Base-by-base conservation (phyloP, 1,284 basidiomycete species). In the Puccinia polysora region DNA sequence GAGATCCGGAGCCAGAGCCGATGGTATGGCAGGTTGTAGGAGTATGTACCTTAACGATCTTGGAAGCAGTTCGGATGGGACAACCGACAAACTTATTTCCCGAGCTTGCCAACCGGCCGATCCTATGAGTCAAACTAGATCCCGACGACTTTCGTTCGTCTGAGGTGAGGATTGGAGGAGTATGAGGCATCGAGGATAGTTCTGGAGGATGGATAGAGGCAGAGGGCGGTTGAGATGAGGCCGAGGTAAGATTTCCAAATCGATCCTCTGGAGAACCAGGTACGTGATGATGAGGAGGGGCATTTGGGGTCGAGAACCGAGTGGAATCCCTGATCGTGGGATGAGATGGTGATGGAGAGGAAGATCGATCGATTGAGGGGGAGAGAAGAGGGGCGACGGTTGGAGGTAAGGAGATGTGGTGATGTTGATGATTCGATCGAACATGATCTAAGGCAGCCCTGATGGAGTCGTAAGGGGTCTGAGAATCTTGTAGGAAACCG, bases 401-500 rank as follows among this genome's bases (percentile, higher is more conserved):
- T 10, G 47, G 45, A 23, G 3, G n/a, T 7, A 4, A 20, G n/a
- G 7, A 36, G 15, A 20, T 53, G 25, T 23, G 6, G 63, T 30
- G 7, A 63, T 49, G 45, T 15, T 40, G 59, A 50, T 32, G 63
- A 32, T 3, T 25, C n/a, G 36, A 28, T 53, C 49, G 49, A 34
- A 56, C 56, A 7, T 52, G 58, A 28, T 49, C 32, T 40, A 70
- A 30, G 43, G 56, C 32, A 23, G 15, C 49, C 38, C 34, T 50
- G 49, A 71, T 23, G 2, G 40, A 67, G 5, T 78, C 75, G 14
- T 75, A 67, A 0, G 75, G 52, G 25, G 81, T 77, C 40, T 86
- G 85, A 76, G 45, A 47, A 47, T 65, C 86, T 75, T 87, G 86
- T 80, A 96, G 94, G 78, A 94, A 95, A 14, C 91, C 90, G 79